phyloP scores from a whole-genome alignment of 176 grass and related monocot species.

The Metroxylon sagu region DNA sequence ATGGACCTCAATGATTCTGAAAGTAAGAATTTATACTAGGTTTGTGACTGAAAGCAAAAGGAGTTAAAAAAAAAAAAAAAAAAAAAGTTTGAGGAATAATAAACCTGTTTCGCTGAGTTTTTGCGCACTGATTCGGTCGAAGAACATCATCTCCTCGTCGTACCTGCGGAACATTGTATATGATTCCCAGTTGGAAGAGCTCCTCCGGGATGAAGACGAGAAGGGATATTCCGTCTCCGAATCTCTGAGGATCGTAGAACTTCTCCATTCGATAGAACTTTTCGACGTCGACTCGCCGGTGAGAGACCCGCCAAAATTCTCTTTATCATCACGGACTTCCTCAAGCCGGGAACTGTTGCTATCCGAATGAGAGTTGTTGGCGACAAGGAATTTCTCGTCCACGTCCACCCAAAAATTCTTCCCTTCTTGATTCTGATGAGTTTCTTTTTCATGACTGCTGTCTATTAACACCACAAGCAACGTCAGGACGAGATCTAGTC shows the following conservation, averaged over 20 bases:
- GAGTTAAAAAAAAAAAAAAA: too few relatives aligned
- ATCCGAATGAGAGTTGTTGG: too few relatives aligned
- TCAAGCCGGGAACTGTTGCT: slow-evolving; percentile 2
- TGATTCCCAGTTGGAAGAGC: slow-evolving; percentile 85
- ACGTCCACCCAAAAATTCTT: too few relatives aligned
- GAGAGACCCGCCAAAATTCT: slow-evolving; percentile 28
- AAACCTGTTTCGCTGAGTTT: slow-evolving; percentile 92
- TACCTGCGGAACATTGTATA: slow-evolving; percentile 83
- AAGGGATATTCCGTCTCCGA: slow-evolving; percentile 84
- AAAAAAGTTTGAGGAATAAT: too few relatives aligned
- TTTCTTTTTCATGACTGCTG: too few relatives aligned
- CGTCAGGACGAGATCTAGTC: not conserved
- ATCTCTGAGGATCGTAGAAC: slow-evolving; percentile 72
- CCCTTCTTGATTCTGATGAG: too few relatives aligned
- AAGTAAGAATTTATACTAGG: not conserved
- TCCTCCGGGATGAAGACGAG: slow-evolving; percentile 87
- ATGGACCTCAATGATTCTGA: slow-evolving; percentile 82
- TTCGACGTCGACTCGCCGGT: slow-evolving; percentile 94
- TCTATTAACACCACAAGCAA: too few relatives aligned
- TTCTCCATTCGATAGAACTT: slow-evolving; percentile 89
- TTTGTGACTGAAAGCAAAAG: too few relatives aligned
- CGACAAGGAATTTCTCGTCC: too few relatives aligned
- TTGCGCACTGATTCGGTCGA: slow-evolving; percentile 70
- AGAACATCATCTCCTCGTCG: slow-evolving; percentile 94
- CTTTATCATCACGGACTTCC: slow-evolving; percentile 6